These are phyloP conservation scores for Neurospora tetraspora DNA, from an alignment of 495 filamentous ascomycete species.

Conservation along the genomic window DNA sequence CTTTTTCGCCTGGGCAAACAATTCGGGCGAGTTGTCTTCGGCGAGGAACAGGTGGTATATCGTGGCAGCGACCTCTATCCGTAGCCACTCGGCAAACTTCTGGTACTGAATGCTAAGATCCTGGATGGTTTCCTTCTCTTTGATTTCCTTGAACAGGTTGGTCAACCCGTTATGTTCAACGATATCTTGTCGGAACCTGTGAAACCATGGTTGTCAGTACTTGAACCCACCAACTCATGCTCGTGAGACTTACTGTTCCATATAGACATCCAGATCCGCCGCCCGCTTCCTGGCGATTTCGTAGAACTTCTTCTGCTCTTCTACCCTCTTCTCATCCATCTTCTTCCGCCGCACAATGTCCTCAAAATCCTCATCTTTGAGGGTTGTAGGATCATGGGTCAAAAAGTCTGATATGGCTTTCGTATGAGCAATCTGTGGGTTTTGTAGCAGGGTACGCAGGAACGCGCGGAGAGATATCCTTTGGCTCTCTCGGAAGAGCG, in stretches of 20 bases:
- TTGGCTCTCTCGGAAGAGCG: conserved; percentile 82
- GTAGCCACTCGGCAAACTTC: conserved; percentile 96
- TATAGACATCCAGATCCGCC: conserved; percentile 89
- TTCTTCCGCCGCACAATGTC: conserved; percentile 71
- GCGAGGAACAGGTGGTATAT: conserved; percentile 96
- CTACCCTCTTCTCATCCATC: conserved; percentile 77
- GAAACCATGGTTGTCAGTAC: neutral
- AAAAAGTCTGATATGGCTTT: conserved; percentile 77
- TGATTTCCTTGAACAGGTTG: conserved; percentile 86
- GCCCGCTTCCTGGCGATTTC: conserved; percentile 88
- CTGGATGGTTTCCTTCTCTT: conserved; percentile 70
- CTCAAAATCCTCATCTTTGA: conserved; percentile 70
- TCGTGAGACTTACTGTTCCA: conserved; percentile 69
- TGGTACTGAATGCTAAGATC: conserved; percentile 91
- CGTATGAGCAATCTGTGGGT: conserved; percentile 70
- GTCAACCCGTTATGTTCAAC: conserved; percentile 70
- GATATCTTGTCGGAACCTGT: conserved; percentile 47
- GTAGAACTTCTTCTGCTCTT: conserved; percentile 90
- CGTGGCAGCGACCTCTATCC: conserved; percentile 94
- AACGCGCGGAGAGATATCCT: conserved; percentile 87
- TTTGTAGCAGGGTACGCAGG: conserved; percentile 70
- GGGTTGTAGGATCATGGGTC: conserved; percentile 51
- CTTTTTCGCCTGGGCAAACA: conserved; percentile 86
- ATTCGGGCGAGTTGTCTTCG: conserved; percentile 91
- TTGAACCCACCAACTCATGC: neutral